These are phyloP conservation scores for Seminavis robusta DNA, from an alignment of 108 stramenopile genomes.

Conservation along the genomic window DNA sequence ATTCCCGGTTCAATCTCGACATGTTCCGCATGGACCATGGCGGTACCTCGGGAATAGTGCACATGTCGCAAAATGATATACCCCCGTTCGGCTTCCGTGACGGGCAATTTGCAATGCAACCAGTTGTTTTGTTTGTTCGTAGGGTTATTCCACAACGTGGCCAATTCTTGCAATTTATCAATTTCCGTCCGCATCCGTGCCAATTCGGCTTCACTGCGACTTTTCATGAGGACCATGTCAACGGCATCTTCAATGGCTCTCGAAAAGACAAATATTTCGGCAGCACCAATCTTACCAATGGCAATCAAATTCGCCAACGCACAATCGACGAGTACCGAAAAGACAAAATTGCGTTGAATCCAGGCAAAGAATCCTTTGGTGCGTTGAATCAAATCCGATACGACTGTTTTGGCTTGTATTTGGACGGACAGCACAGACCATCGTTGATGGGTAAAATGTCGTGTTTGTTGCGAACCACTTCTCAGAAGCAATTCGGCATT, in stretches of 20 bases:
- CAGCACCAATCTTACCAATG: slow-evolving; percentile 58
- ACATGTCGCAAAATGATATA: slow-evolving; percentile 46
- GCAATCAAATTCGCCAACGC: slow-evolving; percentile 80
- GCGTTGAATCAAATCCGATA: slow-evolving; percentile 45
- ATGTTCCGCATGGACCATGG: slow-evolving; percentile 62
- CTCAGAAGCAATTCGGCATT: slow-evolving; percentile 81
- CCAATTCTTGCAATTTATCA: slow-evolving; percentile 57
- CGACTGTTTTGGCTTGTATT: slow-evolving; percentile 66
- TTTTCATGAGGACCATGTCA: slow-evolving; percentile 76
- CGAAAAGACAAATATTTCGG: slow-evolving; percentile 84
- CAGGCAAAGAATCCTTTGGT: slow-evolving; percentile 72
- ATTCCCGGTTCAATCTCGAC: slow-evolving; percentile 73
- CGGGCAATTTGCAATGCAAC: slow-evolving; percentile 55
- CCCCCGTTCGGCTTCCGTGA: background rate
- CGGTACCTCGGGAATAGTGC: slow-evolving; percentile 71
- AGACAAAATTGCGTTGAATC: slow-evolving; percentile 81
- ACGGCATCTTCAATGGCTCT: slow-evolving; percentile 87
- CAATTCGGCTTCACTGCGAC: slow-evolving; percentile 77
- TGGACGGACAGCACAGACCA: slow-evolving; percentile 78
- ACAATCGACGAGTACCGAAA: slow-evolving; percentile 81
- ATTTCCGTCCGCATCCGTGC: slow-evolving; percentile 82
- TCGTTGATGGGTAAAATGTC: slow-evolving; percentile 61
- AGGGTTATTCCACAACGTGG: slow-evolving; percentile 55
- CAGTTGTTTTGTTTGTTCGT: slow-evolving; percentile 48
- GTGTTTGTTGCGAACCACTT: slow-evolving; percentile 56